Conservation (phyloP, 768 basidiomycete genomes). For the Panaeolus papilionaceus region DNA sequence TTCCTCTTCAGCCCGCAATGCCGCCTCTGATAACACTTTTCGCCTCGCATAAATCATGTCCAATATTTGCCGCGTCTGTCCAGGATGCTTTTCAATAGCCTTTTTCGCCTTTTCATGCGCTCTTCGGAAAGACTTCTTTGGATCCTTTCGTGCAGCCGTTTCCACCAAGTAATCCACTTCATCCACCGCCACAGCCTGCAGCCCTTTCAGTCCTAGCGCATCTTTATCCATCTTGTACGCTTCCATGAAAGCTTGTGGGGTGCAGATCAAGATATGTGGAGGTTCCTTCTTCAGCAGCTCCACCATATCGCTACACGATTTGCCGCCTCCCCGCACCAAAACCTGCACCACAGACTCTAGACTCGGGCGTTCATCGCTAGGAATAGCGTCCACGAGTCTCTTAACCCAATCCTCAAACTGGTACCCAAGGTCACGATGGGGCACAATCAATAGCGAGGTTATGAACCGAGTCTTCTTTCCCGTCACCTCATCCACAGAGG, state of each 20-base stretch:
- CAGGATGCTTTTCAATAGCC: slow-evolving; percentile 59
- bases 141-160: slow-evolving; percentile 49
- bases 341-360: slow-evolving; percentile 61
- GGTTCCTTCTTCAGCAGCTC: slow-evolving; percentile 44
- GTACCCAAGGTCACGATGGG: slow-evolving; percentile 74
- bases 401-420: slow-evolving; percentile 74
- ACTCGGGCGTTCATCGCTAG: slow-evolving; percentile 31
- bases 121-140: slow-evolving; percentile 42
- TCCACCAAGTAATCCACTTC: slow-evolving; percentile 79
- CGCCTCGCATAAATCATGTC: slow-evolving; percentile 56
- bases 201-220: slow-evolving; percentile 49
- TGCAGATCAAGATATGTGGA: slow-evolving; percentile 75
- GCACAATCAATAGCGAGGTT: slow-evolving; percentile 68
- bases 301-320: slow-evolving; percentile 47
- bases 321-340: slow-evolving; percentile 59
- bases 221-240: slow-evolving; percentile 49
- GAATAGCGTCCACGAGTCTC: slow-evolving; percentile 45
- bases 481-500: slow-evolving; percentile 28
- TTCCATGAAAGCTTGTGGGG: slow-evolving; percentile 72
- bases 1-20: slow-evolving; percentile 8
- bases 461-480: slow-evolving; percentile 39
- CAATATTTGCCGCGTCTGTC: slow-evolving; percentile 63
- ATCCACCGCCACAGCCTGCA: slow-evolving; percentile 72
- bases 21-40: slow-evolving; percentile 35
- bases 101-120: slow-evolving; percentile 44